Evolutionary conservation across 1,139 yeast genomes (phyloP), one percentile per base, ranked within the genome.

Genomic region (Kodamaea ohmeri): DNA sequence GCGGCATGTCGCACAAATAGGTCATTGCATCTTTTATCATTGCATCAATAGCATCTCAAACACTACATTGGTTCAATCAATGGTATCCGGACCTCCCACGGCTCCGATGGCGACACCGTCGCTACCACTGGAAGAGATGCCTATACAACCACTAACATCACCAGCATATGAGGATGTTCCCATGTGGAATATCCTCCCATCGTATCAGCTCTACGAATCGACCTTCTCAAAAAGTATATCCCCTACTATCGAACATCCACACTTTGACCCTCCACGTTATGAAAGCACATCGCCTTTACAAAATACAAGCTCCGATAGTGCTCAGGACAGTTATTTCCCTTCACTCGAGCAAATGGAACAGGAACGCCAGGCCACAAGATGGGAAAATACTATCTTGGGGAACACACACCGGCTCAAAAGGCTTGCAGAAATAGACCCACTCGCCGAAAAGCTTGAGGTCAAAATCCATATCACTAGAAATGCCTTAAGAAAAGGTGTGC

Each of bases 121-220:
- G 4, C 6, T 6, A 3, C 17, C 30, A 5, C 13, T 14, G 8
- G 4, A 7, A 16, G 19, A 14, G 12, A 6, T 27, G 30, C 29
- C 29, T 12, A 5, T 32, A 6, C 39, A 36, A 15, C 39, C 42
- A 4, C 35, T 52, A 9, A 32, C 36, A 8, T 56, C 61, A 13
- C 62, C 63, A 2, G 49, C 52, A 1, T 44, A 48, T 34, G 63
- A 58, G 32, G 58, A 58, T 8, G 60, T 55, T 16, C 61, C 61
- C 15, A 44, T 52, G 8, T 56, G 60, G 58, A 56, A 52, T 42
- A 53, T 58, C 16, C 54, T 56, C 8, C 63, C 62, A 17, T 52
- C 58, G 27, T 57, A 56, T 40, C 61, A 55, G 39, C 53, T 55
- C 22, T 55, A 46, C 35, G 59, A 50, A 40, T 52, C 55, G 20